Evolutionary conservation across 495 filamentous ascomycete genomes (phyloP).

Genomic region (Pyrenula massariospora): DNA sequence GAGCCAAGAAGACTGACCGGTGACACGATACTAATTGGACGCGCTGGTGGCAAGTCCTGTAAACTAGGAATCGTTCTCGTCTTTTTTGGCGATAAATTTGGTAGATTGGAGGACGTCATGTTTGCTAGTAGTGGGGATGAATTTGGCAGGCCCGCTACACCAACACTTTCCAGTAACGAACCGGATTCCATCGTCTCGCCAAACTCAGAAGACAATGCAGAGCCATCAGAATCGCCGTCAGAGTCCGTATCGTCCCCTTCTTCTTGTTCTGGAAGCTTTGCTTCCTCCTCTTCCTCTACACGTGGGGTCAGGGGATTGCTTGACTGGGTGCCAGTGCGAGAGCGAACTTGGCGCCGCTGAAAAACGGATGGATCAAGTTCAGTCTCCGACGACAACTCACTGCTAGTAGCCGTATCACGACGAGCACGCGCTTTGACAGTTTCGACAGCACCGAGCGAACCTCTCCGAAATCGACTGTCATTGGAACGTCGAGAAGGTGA

Average conservation of each 20-base stretch:
- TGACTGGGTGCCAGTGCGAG: constrained; percentile 32
- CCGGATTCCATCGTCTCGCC: constrained; percentile 51
- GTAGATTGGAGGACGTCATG: constrained; percentile 18
- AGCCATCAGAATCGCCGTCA: constrained; percentile 52
- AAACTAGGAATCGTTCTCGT: constrained; percentile 43
- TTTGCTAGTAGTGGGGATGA: constrained; percentile 30
- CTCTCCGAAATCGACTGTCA: constrained; percentile 44
- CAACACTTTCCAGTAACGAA: constrained; percentile 42
- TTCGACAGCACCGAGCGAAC: constrained; percentile 67
- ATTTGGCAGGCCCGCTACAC: constrained; percentile 27
- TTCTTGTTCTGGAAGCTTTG: constrained; percentile 24
- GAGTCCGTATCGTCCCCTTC: constrained; percentile 48
- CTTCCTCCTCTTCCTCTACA: constrained; percentile 44
- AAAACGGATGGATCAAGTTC: constrained; percentile 62
- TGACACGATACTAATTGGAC: constrained; percentile 74
- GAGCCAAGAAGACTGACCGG: constrained; percentile 63
- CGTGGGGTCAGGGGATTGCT: constrained; percentile 46
- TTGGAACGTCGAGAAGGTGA: constrained; percentile 38
- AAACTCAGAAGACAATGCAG: constrained; percentile 56
- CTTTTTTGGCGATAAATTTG: constrained; percentile 44
- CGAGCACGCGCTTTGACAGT: constrained; percentile 62
- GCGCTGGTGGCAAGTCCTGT: constrained; percentile 77
- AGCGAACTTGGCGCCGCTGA: constrained; percentile 48
- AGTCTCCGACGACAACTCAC: constrained; percentile 85
- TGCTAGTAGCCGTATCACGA: constrained; percentile 81